These are phyloP conservation scores for Dryas octopetala DNA, from an alignment of 306 rosid genomes.

Conservation along the genomic window DNA sequence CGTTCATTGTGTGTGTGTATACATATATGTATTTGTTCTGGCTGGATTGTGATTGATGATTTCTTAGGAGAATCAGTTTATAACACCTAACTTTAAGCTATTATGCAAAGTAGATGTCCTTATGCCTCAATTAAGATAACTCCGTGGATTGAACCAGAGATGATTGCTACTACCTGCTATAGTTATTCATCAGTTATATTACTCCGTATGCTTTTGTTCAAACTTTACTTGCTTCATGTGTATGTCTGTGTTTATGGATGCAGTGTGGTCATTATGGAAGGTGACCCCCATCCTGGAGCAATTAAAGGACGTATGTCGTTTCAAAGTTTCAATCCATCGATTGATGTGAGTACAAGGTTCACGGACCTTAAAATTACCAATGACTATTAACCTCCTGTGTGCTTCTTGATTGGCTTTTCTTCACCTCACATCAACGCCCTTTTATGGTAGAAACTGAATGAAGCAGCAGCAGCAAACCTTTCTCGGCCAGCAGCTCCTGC, in stretches of 20 bases:
- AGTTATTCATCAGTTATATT: conserved; percentile 13
- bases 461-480: conserved; percentile 48
- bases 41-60: neutral
- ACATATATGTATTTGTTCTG: neutral
- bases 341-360: conserved; percentile 79
- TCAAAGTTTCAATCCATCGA: conserved; percentile 74
- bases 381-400: conserved; percentile 13
- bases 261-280: conserved; percentile 84
- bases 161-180: neutral
- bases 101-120: neutral
- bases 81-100: neutral
- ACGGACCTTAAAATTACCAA: conserved; percentile 20
- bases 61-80: neutral
- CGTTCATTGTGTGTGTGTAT: no score
- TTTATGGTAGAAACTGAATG: conserved; percentile 70
- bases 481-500: conserved; percentile 46
- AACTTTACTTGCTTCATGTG: conserved; percentile 7
- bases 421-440: conserved; percentile 38
- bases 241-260: conserved; percentile 11
- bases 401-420: conserved; percentile 17
- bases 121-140: neutral
- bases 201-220: neutral
- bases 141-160: neutral
- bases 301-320: conserved; percentile 82
- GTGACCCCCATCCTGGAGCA: conserved; percentile 88